Conservation (phyloP, 768 basidiomycete species). For the Botryobasidium botryosum region DNA sequence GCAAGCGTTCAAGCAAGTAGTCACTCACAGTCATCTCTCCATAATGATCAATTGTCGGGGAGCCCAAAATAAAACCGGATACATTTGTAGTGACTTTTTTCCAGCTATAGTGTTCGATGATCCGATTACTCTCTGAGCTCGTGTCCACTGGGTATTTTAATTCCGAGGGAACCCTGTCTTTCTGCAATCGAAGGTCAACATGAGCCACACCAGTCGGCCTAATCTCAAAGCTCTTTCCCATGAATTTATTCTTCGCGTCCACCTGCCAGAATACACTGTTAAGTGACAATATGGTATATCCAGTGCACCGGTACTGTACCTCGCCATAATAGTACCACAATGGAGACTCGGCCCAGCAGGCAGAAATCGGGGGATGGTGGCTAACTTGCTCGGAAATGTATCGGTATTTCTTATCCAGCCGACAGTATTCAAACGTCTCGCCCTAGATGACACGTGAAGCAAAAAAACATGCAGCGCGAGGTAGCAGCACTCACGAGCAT, state of each 20-base stretch:
- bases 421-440: constrained; percentile 90
- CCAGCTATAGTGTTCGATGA: constrained; percentile 89
- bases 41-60: constrained; percentile 79
- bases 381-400: constrained; percentile 95
- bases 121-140: too few species aligned
- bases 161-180: constrained; percentile 32
- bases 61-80: constrained; percentile 85
- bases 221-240: constrained; percentile 94
- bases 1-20: neutral
- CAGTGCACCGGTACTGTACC: constrained; percentile 22
- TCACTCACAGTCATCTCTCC: constrained; percentile 82
- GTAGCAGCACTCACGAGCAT: constrained; percentile 49
- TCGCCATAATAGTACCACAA: constrained; percentile 85
- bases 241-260: constrained; percentile 92
- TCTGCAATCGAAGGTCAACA: constrained; percentile 60
- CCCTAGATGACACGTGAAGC: constrained; percentile 27
- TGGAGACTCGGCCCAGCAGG: constrained; percentile 86
- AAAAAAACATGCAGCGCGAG: neutral
- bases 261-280: constrained; percentile 32
- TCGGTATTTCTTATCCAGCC: constrained; percentile 72
- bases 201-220: constrained; percentile 90
- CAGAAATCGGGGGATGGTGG: constrained; percentile 92
- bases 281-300: neutral
- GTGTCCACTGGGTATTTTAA: constrained; percentile 24
- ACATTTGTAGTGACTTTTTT: constrained; percentile 86